Base-by-base conservation (phyloP, 2,329 filamentous ascomycete genomes). In the Zopfia rhizophila region DNA sequence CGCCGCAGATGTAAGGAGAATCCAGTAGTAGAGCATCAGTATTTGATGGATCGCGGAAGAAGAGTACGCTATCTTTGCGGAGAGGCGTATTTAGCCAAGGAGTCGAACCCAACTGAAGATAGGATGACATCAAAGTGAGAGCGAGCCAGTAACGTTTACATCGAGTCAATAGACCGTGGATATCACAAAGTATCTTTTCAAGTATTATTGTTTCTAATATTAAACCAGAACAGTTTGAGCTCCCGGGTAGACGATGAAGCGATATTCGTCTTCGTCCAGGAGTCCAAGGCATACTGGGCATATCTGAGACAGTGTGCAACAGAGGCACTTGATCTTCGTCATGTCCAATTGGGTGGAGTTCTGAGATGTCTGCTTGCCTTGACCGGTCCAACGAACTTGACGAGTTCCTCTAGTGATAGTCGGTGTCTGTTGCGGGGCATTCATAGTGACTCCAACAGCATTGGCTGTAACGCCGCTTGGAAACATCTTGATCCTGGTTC, bases 131-230 rank as follows among this genome's bases (percentile, higher is more conserved):
- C 12, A 66, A 24, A 2, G 52, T 55, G 3, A 57, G 33, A 11
- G 63, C 63, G 11, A 66, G 38, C 3, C 11, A 51, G 44, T 61
- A 66, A 10, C 63, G 48, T 28, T 65, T 50, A 1, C 57, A 48
- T 5, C 63, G 47, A 7, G 40, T 58, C 14, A 53, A 23, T 4
- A 21, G 12, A 11, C 11, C 8, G 14, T 42, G 31, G 11, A 29
- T 17, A 5, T 33, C 14, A n/a, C 32, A 8, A 17, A 48, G 25
- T 14, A 63, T 18, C 3, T 30, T 36, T 3, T 37, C 12, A 5
- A 51, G 38, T 7, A 22, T 48, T 3, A 37, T 38, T 2, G 27
- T 33, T 18, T 7, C 12, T n/a, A n/a, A n/a, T n/a, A n/a, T n/a
- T n/a, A n/a, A n/a, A n/a, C n/a, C n/a, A n/a, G n/a, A n/a, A n/a